Evolutionary conservation across 352 stramenopile species (phyloP).

Genomic region (Phytophthora sp.): DNA sequence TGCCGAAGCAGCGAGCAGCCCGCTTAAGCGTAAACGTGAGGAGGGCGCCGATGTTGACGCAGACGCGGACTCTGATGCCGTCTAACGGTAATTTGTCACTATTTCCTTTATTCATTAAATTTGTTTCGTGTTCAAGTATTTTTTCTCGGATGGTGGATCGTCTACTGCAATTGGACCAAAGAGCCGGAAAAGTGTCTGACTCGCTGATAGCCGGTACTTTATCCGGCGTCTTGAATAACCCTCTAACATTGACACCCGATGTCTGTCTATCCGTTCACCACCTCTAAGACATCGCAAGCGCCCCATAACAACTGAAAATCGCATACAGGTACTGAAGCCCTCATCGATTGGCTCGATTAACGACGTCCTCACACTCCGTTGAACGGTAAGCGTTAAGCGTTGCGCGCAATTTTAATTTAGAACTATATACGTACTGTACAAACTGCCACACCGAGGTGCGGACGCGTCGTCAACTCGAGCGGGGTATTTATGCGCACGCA

Average conservation of each 20-base stretch:
- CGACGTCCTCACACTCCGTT: neutral
- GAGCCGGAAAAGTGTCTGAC: conserved; percentile 30
- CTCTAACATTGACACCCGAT: neutral
- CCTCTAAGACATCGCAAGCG: neutral
- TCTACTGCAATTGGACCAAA: conserved; percentile 16
- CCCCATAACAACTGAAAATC: neutral
- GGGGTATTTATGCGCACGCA: conserved; percentile 26
- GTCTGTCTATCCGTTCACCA: neutral
- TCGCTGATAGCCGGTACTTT: conserved; percentile 6
- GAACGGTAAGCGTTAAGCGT: neutral
- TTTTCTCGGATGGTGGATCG: conserved; percentile 15
- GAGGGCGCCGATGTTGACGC: conserved; percentile 23
- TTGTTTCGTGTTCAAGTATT: conserved; percentile 21
- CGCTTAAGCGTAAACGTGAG: conserved; percentile 38
- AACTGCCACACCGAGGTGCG: no score
- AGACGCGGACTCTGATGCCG: conserved; percentile 26
- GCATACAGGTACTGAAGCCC: neutral
- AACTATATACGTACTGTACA: no score
- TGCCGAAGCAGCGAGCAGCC: conserved; percentile 14
- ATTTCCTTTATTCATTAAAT: conserved; percentile 15
- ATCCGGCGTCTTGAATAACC: no score
- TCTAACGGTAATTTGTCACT: conserved; percentile 16
- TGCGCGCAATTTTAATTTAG: neutral
- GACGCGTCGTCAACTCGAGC: conserved; percentile 27
- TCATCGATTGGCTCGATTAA: neutral